Evolutionary conservation across 352 stramenopile species (phyloP).

Genomic region (Pythium chondricola): DNA sequence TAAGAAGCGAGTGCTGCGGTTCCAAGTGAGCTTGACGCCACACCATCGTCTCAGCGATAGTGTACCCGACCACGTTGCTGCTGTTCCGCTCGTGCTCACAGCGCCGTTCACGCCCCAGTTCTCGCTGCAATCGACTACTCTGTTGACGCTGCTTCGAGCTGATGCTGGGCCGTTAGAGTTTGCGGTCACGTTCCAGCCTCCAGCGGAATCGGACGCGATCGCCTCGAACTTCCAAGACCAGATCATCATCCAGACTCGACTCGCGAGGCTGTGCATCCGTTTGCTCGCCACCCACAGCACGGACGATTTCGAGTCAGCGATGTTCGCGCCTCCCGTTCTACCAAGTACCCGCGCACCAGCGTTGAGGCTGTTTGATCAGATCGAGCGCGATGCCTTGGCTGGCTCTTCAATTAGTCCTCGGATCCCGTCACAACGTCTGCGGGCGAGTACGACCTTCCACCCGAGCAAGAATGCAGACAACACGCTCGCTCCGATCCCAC

Average conservation of each 20-base stretch:
- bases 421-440: not conserved
- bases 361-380: constrained; percentile 50
- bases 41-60: not conserved
- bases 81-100: constrained; percentile 43
- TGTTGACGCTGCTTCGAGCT: constrained; percentile 24
- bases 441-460: constrained; percentile 31
- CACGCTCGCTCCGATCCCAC: constrained; percentile 13
- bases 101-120: constrained; percentile 44
- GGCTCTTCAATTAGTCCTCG: not conserved
- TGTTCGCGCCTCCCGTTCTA: constrained; percentile 24
- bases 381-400: constrained; percentile 21
- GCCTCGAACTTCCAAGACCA: constrained; percentile 70
- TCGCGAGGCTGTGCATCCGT: constrained; percentile 37
- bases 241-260: constrained; percentile 48
- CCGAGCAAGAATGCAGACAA: constrained; percentile 17
- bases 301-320: not conserved
- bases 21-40: constrained; percentile 1
- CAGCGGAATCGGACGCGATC: constrained; percentile 24
- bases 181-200: constrained; percentile 33
- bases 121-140: constrained; percentile 5
- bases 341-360: constrained; percentile 34
- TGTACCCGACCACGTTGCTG: not conserved
- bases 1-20: not conserved
- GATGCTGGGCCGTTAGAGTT: constrained; percentile 13
- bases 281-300: constrained; percentile 27